Evolutionary conservation across 2,329 filamentous ascomycete species (phyloP).

Genomic region (Alternaria alternata): DNA sequence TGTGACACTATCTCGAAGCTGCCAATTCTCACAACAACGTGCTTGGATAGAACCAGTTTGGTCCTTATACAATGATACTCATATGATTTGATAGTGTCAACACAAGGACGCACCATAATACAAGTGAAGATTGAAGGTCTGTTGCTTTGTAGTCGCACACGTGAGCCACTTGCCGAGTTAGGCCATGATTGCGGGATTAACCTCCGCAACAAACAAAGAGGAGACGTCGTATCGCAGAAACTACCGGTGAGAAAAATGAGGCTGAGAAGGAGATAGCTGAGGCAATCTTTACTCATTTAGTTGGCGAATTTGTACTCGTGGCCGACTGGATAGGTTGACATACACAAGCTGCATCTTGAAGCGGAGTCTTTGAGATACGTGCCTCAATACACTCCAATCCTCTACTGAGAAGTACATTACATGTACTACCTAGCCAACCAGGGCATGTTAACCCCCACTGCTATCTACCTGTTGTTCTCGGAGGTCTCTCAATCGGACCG

Average conservation of each 20-base stretch:
- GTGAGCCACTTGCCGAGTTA: neutral
- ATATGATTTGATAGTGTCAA: neutral
- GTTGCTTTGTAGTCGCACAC: neutral
- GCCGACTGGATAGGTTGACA: neutral
- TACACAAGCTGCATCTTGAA: neutral
- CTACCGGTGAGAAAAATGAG: neutral
- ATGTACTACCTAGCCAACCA: neutral
- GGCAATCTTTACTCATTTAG: neutral
- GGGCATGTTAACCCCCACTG: neutral
- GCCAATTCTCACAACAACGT: neutral
- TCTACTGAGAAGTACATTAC: neutral
- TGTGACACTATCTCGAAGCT: neutral
- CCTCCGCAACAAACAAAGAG: neutral
- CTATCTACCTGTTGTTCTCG: neutral
- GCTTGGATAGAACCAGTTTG: neutral
- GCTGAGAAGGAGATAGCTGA: neutral
- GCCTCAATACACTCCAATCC: neutral
- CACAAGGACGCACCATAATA: neutral
- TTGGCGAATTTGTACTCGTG: neutral
- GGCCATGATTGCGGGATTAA: neutral
- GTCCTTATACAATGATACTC: neutral
- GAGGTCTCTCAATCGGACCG: constrained; percentile 1
- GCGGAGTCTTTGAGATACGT: neutral
- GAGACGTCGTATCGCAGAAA: neutral
- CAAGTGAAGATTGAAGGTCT: neutral